Conservation (phyloP, 2,329 filamentous ascomycete genomes). For the Samsoniella hepiali region DNA sequence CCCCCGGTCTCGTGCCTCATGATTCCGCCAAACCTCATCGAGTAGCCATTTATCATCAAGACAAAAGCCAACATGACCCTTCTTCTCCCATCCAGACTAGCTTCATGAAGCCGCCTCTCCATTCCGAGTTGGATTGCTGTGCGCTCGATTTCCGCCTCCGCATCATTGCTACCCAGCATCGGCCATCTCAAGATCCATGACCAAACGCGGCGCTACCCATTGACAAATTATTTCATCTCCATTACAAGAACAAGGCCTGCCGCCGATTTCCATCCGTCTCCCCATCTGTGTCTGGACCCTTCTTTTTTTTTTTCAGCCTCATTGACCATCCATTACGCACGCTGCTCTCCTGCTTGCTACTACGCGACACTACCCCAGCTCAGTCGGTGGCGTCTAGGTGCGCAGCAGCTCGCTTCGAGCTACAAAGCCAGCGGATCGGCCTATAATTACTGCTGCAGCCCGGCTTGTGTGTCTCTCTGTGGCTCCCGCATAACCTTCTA, state of each 20-base stretch:
- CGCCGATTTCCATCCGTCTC: neutral
- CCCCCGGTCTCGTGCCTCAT: neutral
- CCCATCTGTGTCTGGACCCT: neutral
- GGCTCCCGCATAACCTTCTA: neutral
- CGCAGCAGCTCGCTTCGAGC: neutral
- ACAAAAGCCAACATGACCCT: constrained; percentile 10
- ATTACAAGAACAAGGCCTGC: neutral
- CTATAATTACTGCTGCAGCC: neutral
- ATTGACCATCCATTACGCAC: neutral
- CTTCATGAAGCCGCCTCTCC: neutral
- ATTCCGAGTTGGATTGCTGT: neutral
- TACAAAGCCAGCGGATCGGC: neutral
- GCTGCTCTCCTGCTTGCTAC: neutral
- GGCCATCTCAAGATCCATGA: neutral
- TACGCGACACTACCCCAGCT: neutral
- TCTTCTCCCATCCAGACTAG: neutral
- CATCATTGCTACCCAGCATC: neutral
- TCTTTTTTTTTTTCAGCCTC: neutral
- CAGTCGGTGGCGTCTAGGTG: neutral
- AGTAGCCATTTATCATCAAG: neutral
- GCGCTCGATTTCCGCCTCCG: neutral
- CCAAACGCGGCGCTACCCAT: neutral
- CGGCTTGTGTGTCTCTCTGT: neutral
- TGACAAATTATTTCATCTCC: neutral
- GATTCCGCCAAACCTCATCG: neutral